Evolutionary conservation across 768 basidiomycete genomes (phyloP).

Genomic region (Macrolepiota fuliginosa): DNA sequence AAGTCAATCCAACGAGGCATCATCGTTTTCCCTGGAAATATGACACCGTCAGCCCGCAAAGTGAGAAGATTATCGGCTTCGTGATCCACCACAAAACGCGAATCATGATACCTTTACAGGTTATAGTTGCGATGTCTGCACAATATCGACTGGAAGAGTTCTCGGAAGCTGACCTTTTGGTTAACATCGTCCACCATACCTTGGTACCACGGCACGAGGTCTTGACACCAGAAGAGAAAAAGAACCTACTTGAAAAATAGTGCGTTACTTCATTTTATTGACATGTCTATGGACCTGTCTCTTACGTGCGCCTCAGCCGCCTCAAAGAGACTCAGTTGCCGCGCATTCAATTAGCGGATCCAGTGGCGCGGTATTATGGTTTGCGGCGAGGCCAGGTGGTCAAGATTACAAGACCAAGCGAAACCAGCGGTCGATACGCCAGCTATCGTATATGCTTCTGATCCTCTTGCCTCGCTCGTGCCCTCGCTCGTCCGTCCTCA

Average conservation of each 20-base stretch:
- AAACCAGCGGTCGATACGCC: conserved; percentile 92
- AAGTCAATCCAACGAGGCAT: conserved; percentile 88
- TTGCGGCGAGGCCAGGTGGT: conserved; percentile 94
- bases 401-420: conserved; percentile 95
- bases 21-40: conserved; percentile 92
- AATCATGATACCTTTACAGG: conserved; percentile 44
- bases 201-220: conserved; percentile 94
- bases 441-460: conserved; percentile 92
- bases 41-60: conserved; percentile 97
- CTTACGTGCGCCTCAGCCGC: conserved; percentile 55
- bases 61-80: conserved; percentile 37
- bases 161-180: conserved; percentile 92
- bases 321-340: conserved; percentile 97
- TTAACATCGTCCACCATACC: conserved; percentile 96
- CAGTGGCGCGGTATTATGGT: conserved; percentile 98
- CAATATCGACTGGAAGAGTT: conserved; percentile 94
- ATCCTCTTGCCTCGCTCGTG: conserved; percentile 10
- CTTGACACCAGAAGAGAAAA: conserved; percentile 83
- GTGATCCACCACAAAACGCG: background rate
- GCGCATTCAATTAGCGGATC: conserved; percentile 93
- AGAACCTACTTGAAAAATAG: conserved; percentile 87
- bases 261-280: conserved; percentile 40
- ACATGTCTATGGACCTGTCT: conserved; percentile 7
- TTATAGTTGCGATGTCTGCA: conserved; percentile 85
- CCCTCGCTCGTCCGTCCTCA: background rate